These are phyloP conservation scores for Cercophora sp. DNA, from an alignment of 495 filamentous ascomycete genomes.

Conservation along the genomic window DNA sequence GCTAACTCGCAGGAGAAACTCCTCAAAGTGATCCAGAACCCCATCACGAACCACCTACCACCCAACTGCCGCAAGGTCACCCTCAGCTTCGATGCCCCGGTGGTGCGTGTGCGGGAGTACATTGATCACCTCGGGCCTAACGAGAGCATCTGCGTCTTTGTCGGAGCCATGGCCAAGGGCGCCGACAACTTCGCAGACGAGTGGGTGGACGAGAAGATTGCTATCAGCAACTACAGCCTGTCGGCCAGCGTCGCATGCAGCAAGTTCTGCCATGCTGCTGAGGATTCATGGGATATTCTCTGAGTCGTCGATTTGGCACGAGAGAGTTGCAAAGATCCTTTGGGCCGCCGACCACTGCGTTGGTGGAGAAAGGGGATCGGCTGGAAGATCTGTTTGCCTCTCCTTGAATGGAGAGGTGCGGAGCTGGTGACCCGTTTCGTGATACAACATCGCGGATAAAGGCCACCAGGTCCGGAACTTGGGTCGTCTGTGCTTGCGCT, in stretches of 20 bases:
- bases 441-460: conserved; percentile 48
- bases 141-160: conserved; percentile 95
- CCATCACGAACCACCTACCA: conserved; percentile 92
- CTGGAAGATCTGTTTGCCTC: conserved; percentile 32
- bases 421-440: conserved; percentile 29
- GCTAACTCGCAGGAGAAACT: conserved; percentile 96
- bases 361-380: conserved; percentile 19
- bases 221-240: conserved; percentile 95
- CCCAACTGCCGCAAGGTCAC: conserved; percentile 97
- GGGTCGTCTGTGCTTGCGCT: conserved; percentile 49
- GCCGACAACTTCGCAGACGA: conserved; percentile 90
- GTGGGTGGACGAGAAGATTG: conserved; percentile 94
- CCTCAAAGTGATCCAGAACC: conserved; percentile 94
- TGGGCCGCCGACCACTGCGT: background rate
- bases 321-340: background rate
- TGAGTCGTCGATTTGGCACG: conserved; percentile 34
- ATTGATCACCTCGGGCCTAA: conserved; percentile 69
- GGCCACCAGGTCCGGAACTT: conserved; percentile 38
- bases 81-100: conserved; percentile 81
- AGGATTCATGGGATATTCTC: conserved; percentile 93
- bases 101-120: conserved; percentile 86
- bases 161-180: conserved; percentile 97
- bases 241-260: conserved; percentile 97
- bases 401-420: conserved; percentile 25
- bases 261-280: conserved; percentile 98